Conservation (phyloP, 768 basidiomycete species). For the Suillus brevipes region DNA sequence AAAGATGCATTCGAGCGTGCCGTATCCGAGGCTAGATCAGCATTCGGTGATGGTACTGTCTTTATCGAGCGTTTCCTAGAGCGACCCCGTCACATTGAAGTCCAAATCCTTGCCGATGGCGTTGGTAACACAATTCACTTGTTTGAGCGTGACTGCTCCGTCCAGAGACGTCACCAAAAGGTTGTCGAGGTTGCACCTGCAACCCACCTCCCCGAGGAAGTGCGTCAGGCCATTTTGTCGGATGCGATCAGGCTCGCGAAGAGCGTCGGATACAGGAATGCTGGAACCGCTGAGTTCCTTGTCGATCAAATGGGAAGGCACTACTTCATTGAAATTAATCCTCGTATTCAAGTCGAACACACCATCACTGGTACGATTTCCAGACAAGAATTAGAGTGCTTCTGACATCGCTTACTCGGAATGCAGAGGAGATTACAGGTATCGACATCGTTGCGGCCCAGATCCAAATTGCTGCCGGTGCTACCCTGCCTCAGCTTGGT, state of each 20-base stretch:
- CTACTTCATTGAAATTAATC: constrained; percentile 99
- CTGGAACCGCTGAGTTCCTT: constrained; percentile 97
- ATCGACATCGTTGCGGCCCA: constrained; percentile 99
- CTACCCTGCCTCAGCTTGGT: constrained; percentile 91
- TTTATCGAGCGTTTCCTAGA: constrained; percentile 99
- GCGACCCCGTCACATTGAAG: constrained; percentile 96
- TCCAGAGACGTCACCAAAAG: constrained; percentile 97
- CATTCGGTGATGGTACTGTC: constrained; percentile 98
- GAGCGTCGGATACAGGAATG: constrained; percentile 94
- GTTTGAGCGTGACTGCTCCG: constrained; percentile 99
- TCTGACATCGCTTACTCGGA: constrained; percentile 8
- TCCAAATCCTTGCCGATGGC: constrained; percentile 90
- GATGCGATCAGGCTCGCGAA: constrained; percentile 95
- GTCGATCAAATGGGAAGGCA: constrained; percentile 95
- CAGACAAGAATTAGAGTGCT: not conserved
- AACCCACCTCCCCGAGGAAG: constrained; percentile 87
- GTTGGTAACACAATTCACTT: constrained; percentile 95
- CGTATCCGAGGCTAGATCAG: constrained; percentile 91
- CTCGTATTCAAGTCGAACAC: constrained; percentile 99
- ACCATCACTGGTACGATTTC: constrained; percentile 84
- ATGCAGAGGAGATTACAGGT: constrained; percentile 95
- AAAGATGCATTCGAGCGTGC: constrained; percentile 87
- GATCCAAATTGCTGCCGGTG: constrained; percentile 99
- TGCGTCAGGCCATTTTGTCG: constrained; percentile 80
- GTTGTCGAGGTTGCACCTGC: constrained; percentile 99